Evolutionary conservation across 1,284 basidiomycete genomes (phyloP).

Genomic region (Marasmius sp.): DNA sequence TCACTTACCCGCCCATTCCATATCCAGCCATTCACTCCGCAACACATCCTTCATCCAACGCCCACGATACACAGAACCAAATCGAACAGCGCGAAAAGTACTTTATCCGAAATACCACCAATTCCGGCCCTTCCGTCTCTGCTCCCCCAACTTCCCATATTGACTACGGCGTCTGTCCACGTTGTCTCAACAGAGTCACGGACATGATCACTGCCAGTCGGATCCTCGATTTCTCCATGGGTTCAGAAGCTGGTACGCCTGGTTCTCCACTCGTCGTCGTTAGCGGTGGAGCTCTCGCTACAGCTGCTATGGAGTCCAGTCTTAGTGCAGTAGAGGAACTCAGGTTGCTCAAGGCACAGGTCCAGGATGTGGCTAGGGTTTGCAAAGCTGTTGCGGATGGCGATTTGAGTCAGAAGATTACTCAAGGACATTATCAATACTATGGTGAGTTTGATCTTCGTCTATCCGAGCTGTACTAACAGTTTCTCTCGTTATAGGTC

Average conservation of each 20-base stretch:
- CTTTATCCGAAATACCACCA: neutral
- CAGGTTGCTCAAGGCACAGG: slow-evolving; percentile 58
- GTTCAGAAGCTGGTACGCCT: neutral
- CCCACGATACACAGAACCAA: neutral
- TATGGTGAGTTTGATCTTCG: slow-evolving; percentile 67
- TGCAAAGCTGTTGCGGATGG: slow-evolving; percentile 96
- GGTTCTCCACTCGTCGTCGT: slow-evolving; percentile 9
- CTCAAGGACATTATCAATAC: slow-evolving; percentile 98
- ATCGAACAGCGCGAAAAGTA: neutral
- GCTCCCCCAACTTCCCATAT: neutral
- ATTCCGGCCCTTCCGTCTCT: neutral
- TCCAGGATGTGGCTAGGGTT: slow-evolving; percentile 83
- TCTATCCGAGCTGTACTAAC: slow-evolving; percentile 15
- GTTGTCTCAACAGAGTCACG: neutral
- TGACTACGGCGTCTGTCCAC: neutral
- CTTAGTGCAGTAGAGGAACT: slow-evolving; percentile 68
- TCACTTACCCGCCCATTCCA: neutral
- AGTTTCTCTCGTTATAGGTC: slow-evolving; percentile 10
- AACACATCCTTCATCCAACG: neutral
- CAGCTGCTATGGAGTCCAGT: slow-evolving; percentile 51
- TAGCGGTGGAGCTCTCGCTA: slow-evolving; percentile 32
- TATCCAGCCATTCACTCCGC: neutral
- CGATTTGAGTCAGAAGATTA: slow-evolving; percentile 95
- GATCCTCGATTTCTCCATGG: neutral
- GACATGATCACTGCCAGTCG: neutral